Conservation (phyloP, 23 red algal genomes). For the Cyanidium caldarium region DNA sequence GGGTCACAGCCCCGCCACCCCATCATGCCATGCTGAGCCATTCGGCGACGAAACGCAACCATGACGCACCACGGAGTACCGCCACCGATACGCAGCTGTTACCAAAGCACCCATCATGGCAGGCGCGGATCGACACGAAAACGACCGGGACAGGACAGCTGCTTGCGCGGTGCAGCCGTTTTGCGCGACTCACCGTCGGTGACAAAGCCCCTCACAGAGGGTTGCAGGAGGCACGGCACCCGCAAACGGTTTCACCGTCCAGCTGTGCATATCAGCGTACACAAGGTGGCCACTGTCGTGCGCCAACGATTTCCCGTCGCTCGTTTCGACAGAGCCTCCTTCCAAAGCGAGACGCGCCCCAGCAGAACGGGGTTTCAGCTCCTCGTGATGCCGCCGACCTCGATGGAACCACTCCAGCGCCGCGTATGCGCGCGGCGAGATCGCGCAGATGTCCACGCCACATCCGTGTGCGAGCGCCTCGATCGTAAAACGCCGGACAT, state of each 20-base stretch:
- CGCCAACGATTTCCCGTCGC: no score
- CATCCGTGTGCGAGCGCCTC: constrained; percentile 75
- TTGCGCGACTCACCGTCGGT: constrained; percentile 57
- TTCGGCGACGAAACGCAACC: no score
- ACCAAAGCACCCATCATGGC: no score
- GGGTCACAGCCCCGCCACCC: no score
- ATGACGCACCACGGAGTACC: no score
- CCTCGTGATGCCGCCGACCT: constrained; percentile 83
- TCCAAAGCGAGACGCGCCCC: no score
- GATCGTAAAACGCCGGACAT: constrained; percentile 75
- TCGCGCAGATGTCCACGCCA: constrained; percentile 84
- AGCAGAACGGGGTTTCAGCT: constrained; percentile 85
- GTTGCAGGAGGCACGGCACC: constrained; percentile 32
- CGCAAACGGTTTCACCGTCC: constrained; percentile 70
- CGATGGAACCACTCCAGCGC: constrained; percentile 77
- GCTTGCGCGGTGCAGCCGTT: not conserved
- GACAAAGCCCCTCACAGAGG: constrained; percentile 79
- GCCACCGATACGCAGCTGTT: no score
- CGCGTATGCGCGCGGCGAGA: constrained; percentile 62
- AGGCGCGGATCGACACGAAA: no score
- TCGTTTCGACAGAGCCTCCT: no score
- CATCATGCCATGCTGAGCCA: no score
- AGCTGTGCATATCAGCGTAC: constrained; percentile 90
- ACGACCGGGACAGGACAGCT: no score
- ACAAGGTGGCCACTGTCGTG: constrained; percentile 19